A percentile compares a stretch with the other conserved stretches of the same genome.
phyloP scores from a whole-genome alignment of 108 stramenopile species.

The Ochromonas danica region DNA sequence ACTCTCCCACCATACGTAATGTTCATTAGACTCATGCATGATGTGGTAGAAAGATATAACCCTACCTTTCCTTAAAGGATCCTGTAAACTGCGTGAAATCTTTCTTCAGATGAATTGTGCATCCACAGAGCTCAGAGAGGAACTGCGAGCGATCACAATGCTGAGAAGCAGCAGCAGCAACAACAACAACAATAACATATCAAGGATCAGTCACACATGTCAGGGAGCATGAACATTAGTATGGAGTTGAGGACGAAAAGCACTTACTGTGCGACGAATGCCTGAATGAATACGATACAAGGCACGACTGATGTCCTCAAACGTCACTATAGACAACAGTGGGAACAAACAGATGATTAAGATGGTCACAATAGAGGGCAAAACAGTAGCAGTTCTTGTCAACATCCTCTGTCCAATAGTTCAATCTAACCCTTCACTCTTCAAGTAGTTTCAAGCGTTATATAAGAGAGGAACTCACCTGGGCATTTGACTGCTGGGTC shows the following conservation, averaged over 20 bases:
- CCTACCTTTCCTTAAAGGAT: slow-evolving; percentile 80
- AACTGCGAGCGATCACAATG: slow-evolving; percentile 38
- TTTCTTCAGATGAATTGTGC: slow-evolving; percentile 52
- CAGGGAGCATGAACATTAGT: not conserved
- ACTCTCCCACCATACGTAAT: too few relatives aligned
- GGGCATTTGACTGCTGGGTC: too few relatives aligned
- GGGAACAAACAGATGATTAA: too few relatives aligned
- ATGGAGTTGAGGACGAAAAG: not conserved
- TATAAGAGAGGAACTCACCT: too few relatives aligned
- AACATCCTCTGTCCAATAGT: too few relatives aligned
- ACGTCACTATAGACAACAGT: slow-evolving; percentile 8
- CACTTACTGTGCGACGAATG: slow-evolving; percentile 46
- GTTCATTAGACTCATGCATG: too few relatives aligned
- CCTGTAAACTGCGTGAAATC: slow-evolving; percentile 71
- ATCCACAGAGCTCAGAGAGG: slow-evolving; percentile 34
- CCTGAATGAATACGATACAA: slow-evolving; percentile 54
- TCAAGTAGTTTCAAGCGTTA: too few relatives aligned
- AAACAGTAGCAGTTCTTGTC: too few relatives aligned
- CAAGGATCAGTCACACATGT: slow-evolving; percentile 7
- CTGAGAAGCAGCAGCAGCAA: slow-evolving; percentile 28
- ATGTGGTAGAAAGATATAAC: not conserved
- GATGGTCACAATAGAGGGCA: too few relatives aligned
- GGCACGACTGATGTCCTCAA: slow-evolving; percentile 54
- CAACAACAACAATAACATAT: slow-evolving; percentile 36
- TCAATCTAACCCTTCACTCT: too few relatives aligned